These are phyloP conservation scores for Coemansia sp. DNA, from an alignment of 192 early-diverging fungal genomes.

Conservation along the genomic window DNA sequence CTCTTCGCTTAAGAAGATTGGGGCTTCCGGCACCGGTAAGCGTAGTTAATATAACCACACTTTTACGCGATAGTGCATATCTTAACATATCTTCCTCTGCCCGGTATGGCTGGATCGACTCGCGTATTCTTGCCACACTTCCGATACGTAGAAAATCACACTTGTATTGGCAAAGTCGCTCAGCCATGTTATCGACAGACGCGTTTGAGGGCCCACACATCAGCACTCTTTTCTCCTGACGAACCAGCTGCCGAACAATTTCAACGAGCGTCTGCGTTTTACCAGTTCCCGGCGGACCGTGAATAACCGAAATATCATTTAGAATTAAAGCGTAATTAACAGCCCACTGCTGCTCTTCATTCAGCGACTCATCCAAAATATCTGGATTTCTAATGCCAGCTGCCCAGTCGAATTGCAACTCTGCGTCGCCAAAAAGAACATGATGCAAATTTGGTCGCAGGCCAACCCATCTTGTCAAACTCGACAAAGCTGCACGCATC, in stretches of 20 bases:
- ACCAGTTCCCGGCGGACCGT: conserved; percentile 88
- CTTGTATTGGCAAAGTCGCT: conserved; percentile 60
- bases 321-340: conserved; percentile 62
- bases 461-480: conserved; percentile 4
- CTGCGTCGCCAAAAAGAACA: conserved; percentile 47
- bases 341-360: conserved; percentile 68
- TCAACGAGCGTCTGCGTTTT: conserved; percentile 89
- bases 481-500: conserved; percentile 40
- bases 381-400: conserved; percentile 7
- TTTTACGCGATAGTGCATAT: conserved; percentile 63
- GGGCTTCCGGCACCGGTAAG: conserved; percentile 64
- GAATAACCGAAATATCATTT: conserved; percentile 69
- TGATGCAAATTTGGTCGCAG: conserved; percentile 32
- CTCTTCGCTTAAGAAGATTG: not conserved
- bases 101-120: conserved; percentile 9
- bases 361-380: conserved; percentile 64
- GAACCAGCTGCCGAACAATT: conserved; percentile 72
- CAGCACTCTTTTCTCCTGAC: conserved; percentile 62
- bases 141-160: conserved; percentile 73
- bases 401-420: conserved; percentile 26
- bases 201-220: conserved; percentile 92
- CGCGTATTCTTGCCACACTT: conserved; percentile 77
- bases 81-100: conserved; percentile 19
- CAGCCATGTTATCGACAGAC: conserved; percentile 84
- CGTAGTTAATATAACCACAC: conserved; percentile 74